Percentiles rank a stretch among this genome's conserved stretches.
phyloP scores from a whole-genome alignment of 2,329 filamentous ascomycete genomes.

The Calonectria ilicicola region DNA sequence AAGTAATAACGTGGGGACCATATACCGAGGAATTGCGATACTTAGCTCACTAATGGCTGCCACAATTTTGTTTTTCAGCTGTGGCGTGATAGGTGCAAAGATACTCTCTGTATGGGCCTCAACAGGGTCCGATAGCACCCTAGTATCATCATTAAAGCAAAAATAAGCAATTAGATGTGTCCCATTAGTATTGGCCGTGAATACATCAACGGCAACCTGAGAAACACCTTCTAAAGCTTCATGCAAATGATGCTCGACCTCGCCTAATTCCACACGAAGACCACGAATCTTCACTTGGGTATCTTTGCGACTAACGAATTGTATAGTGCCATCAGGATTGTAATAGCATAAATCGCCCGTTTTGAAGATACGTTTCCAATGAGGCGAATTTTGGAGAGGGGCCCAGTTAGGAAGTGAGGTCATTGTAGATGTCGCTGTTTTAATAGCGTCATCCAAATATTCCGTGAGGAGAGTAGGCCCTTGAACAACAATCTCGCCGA shows the following conservation, averaged over 20 bases:
- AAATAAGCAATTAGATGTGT: neutral
- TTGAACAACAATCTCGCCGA: constrained; percentile 35
- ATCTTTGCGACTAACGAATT: constrained; percentile 63
- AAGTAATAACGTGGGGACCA: constrained; percentile 30
- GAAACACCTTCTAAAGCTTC: neutral
- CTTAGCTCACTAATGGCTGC: neutral
- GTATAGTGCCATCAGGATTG: constrained; percentile 49
- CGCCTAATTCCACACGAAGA: constrained; percentile 49
- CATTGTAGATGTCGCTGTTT: constrained; percentile 43
- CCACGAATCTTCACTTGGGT: constrained; percentile 67
- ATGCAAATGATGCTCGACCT: constrained; percentile 25
- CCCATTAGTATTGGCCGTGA: neutral
- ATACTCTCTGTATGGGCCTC: neutral
- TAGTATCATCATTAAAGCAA: neutral
- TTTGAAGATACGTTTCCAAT: constrained; percentile 32
- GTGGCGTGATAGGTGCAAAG: neutral
- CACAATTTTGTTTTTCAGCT: neutral
- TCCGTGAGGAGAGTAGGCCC: constrained; percentile 38
- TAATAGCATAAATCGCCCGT: constrained; percentile 43
- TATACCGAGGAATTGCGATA: constrained; percentile 23
- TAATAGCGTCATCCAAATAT: constrained; percentile 34
- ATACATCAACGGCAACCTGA: constrained; percentile 9
- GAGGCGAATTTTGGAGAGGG: constrained; percentile 24
- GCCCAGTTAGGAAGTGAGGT: constrained; percentile 42
- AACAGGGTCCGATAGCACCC: constrained; percentile 35